Percentiles rank a stretch among this genome's conserved stretches.
Evolutionary conservation across 2,329 filamentous ascomycete genomes (phyloP).

Genomic region (Trichoderma oligosporum): DNA sequence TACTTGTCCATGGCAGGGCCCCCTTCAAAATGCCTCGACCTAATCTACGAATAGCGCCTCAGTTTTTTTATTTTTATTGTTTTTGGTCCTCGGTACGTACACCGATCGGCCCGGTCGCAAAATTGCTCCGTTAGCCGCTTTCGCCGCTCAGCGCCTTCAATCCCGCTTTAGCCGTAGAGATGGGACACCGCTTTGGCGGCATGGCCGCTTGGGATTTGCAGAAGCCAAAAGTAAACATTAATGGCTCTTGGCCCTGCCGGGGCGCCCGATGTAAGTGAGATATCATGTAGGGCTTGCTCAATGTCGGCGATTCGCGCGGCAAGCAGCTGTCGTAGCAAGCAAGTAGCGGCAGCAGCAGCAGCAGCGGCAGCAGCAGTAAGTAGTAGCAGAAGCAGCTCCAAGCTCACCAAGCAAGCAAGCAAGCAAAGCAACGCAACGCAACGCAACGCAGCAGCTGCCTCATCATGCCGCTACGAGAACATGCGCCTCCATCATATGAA

Average conservation of each 20-base stretch:
- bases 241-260: conserved; percentile 7
- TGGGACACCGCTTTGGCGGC: not conserved
- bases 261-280: conserved; percentile 8
- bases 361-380: not conserved
- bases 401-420: no score
- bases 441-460: not conserved
- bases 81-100: conserved; percentile 9
- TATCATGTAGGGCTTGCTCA: not conserved
- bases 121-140: conserved; percentile 15
- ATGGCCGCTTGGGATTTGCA: not conserved
- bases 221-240: conserved; percentile 4
- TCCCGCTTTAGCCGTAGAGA: conserved; percentile 10
- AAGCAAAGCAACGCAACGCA: no score
- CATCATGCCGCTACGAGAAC: conserved; percentile 7
- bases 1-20: no score
- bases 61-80: not conserved
- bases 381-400: not conserved
- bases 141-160: conserved; percentile 4
- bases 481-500: conserved; percentile 13
- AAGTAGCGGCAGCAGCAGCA: not conserved
- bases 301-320: conserved; percentile 11
- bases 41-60: no score
- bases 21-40: no score
- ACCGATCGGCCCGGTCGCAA: conserved; percentile 14
- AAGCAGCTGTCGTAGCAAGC: not conserved